Conservation (phyloP, 441 rosid genomes). For the Gossypium gossypioides region DNA sequence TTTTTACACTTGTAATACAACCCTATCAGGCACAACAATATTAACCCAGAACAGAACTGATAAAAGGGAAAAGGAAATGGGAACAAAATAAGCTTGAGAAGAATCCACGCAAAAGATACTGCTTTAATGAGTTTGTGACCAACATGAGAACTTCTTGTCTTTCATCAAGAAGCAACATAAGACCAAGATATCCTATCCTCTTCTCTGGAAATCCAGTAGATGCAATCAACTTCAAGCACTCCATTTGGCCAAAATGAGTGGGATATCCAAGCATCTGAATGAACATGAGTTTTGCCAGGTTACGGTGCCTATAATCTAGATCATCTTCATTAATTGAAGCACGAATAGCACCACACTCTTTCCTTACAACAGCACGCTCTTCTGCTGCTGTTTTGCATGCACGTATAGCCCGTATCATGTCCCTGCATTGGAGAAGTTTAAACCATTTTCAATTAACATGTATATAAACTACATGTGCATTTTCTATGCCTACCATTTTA, state of each 20-base stretch:
- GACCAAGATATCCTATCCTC: conserved; percentile 93
- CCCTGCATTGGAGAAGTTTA: conserved; percentile 46
- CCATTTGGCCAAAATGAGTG: conserved; percentile 98
- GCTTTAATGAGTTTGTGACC: conserved; percentile 96
- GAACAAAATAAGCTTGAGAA: conserved; percentile 4
- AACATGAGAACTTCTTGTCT: conserved; percentile 97
- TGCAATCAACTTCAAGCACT: conserved; percentile 88
- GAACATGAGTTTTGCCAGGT: conserved; percentile 95
- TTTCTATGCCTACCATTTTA: not conserved
- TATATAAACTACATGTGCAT: not conserved
- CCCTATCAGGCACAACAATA: not conserved
- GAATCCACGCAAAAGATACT: conserved; percentile 52
- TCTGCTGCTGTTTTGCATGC: conserved; percentile 98
- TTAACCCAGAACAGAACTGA: not conserved
- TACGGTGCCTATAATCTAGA: conserved; percentile 70
- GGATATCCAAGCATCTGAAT: conserved; percentile 99
- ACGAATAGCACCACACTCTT: conserved; percentile 94
- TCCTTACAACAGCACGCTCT: conserved; percentile 92
- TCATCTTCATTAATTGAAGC: conserved; percentile 79
- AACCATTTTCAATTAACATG: not conserved
- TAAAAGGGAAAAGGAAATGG: not conserved
- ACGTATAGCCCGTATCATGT: conserved; percentile 91
- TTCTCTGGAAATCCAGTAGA: conserved; percentile 94
- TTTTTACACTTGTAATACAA: not conserved
- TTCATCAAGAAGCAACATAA: conserved; percentile 97